Evolutionary conservation across 2,329 filamentous ascomycete genomes (phyloP).

Genomic region (Geosmithia morbida): DNA sequence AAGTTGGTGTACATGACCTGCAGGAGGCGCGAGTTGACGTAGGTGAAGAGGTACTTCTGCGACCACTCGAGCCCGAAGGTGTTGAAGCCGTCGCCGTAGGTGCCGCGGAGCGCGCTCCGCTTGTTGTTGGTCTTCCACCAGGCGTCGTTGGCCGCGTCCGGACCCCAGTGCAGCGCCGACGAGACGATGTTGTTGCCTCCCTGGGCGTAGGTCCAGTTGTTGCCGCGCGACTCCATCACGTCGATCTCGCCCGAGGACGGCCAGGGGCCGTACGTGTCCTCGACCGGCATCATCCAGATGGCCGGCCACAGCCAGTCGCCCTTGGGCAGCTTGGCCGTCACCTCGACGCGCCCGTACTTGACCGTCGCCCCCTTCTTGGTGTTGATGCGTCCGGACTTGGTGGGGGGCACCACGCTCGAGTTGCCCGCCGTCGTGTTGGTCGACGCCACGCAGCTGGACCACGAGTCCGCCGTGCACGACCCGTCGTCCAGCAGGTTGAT

Average conservation of each 20-base stretch:
- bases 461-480: constrained; percentile 47
- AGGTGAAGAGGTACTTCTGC: constrained; percentile 78
- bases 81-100: constrained; percentile 55
- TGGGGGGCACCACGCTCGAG: constrained; percentile 61
- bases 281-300: constrained; percentile 78
- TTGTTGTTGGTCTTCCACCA: constrained; percentile 80
- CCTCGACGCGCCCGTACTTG: constrained; percentile 71
- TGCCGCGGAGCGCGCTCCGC: constrained; percentile 58
- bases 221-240: constrained; percentile 67
- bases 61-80: constrained; percentile 77
- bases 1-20: constrained; percentile 74
- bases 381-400: constrained; percentile 65
- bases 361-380: constrained; percentile 57
- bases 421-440: constrained; percentile 62
- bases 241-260: constrained; percentile 74
- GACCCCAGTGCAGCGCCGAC: constrained; percentile 73
- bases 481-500: constrained; percentile 54
- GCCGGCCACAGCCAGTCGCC: constrained; percentile 87
- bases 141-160: constrained; percentile 54
- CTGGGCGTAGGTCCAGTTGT: constrained; percentile 61
- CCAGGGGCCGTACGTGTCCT: constrained; percentile 62
- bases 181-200: constrained; percentile 73
- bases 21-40: constrained; percentile 64
- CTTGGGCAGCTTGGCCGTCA: constrained; percentile 58
- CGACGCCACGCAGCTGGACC: constrained; percentile 46